phyloP scores from a whole-genome alignment of 2,329 filamentous ascomycete species.

The Scedosporium minutisporum region DNA sequence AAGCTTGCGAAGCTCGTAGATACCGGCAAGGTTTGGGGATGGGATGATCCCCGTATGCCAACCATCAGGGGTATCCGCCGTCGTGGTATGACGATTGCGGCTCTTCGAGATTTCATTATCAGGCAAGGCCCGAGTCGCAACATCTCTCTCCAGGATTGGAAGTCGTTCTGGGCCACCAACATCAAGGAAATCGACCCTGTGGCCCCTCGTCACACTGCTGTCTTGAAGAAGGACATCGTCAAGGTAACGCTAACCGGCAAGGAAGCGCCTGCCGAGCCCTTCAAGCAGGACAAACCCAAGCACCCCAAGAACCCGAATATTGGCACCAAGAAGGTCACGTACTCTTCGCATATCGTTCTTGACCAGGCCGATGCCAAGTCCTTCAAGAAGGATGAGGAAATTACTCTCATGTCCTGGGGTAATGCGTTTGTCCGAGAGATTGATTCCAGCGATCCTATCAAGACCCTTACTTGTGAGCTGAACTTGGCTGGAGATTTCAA shows the following conservation, averaged over 20 bases:
- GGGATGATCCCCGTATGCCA: slow-evolving; percentile 82
- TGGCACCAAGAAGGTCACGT: slow-evolving; percentile 77
- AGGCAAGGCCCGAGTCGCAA: slow-evolving; percentile 78
- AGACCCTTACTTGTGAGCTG: slow-evolving; percentile 69
- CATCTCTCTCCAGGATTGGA: slow-evolving; percentile 78
- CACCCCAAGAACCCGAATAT: slow-evolving; percentile 83
- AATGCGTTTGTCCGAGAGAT: slow-evolving; percentile 51
- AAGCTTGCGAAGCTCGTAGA: slow-evolving; percentile 80
- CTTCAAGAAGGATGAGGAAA: slow-evolving; percentile 79
- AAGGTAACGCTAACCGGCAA: slow-evolving; percentile 59
- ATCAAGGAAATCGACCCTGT: slow-evolving; percentile 76
- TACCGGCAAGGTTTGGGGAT: slow-evolving; percentile 65
- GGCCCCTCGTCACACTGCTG: slow-evolving; percentile 63
- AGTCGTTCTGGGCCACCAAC: slow-evolving; percentile 62
- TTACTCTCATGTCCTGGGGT: slow-evolving; percentile 95
- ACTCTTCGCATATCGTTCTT: slow-evolving; percentile 64
- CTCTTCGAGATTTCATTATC: slow-evolving; percentile 73
- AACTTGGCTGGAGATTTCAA: slow-evolving; percentile 90
- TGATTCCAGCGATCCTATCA: slow-evolving; percentile 46
- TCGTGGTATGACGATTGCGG: slow-evolving; percentile 69
- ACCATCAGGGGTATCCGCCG: slow-evolving; percentile 71
- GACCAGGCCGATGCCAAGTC: slow-evolving; percentile 79
- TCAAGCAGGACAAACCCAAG: slow-evolving; percentile 68
- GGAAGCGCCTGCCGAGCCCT: slow-evolving; percentile 52
- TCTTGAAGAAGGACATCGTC: slow-evolving; percentile 62